Evolutionary conservation across 371 early-diverging fungal genomes (phyloP), one percentile per base, ranked within the genome.

Genomic region (Mucor irregularis): DNA sequence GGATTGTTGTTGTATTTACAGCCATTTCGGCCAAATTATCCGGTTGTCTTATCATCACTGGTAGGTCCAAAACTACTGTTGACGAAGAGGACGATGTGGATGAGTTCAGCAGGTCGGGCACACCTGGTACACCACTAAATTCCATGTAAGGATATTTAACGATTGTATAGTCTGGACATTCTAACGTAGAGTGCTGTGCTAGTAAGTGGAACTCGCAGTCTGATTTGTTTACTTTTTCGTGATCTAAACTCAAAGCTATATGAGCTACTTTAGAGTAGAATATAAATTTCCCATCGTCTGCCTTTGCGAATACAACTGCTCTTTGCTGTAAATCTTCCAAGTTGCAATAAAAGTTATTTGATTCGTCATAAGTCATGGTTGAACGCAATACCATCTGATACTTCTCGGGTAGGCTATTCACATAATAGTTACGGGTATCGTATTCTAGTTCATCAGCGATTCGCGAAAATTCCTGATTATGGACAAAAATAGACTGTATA

Each of bases 221-320:
- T 8, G 29, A 37, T 30, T 34, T 30, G 16, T 51, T 28, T 1
- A 58, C 39, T 24, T 51, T 58, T n/a, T 58, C 51, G 5, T 43
- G 19, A 4, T 49, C 37, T 19, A 51, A 25, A 21, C 45, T 2
- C 1, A 45, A 17, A 10, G 51, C 58, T 5, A 51, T 26, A 37
- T 55, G 61, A 21, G 50, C 55, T 29, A 29, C 45, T 14, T 45
- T 50, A 19, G 46, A 45, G 13, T 61, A 61, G 33, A 55, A 61
- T 11, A 55, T 29, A 21, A 48, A 55, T n/a, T 56, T 43, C 1
- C 42, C 42, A 0, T 49, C 26, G 16, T 49, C 33, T 31, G 61
- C 55, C 10, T 31, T 40, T 3, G 50, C n/a, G 13, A 61, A 50
- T 7, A 39, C 30, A 6, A 51, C 30, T 3, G 46, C 34, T 45